Conservation (phyloP, 768 basidiomycete species). For the Hypholoma fasciculare region DNA sequence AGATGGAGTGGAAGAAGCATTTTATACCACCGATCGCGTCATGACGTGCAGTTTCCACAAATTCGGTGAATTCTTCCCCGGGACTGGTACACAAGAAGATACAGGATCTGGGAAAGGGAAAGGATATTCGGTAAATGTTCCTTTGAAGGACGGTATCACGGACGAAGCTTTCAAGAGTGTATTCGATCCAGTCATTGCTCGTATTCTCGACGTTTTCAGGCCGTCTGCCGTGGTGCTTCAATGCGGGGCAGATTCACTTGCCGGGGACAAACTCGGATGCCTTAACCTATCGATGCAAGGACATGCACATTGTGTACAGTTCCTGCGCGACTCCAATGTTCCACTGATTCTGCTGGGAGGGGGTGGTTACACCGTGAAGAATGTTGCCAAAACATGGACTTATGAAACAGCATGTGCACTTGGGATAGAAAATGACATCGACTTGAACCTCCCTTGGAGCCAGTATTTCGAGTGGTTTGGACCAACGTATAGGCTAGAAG, state of each 20-base stretch:
- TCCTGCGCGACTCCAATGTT: constrained; percentile 77
- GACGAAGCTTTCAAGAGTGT: constrained; percentile 85
- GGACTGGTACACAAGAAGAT: constrained; percentile 84
- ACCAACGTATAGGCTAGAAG: constrained; percentile 90
- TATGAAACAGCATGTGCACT: constrained; percentile 96
- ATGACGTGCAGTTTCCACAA: constrained; percentile 98
- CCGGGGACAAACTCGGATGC: constrained; percentile 93
- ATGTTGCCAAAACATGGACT: constrained; percentile 93
- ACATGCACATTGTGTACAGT: constrained; percentile 90
- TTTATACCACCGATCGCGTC: constrained; percentile 96
- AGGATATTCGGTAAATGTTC: constrained; percentile 91
- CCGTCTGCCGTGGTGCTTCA: constrained; percentile 91
- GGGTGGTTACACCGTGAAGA: constrained; percentile 98
- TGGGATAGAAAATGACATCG: constrained; percentile 76
- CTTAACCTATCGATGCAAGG: constrained; percentile 96
- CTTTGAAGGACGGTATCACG: constrained; percentile 90
- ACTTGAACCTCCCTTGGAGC: constrained; percentile 80
- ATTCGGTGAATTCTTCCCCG: constrained; percentile 94
- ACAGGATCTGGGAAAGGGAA: constrained; percentile 80
- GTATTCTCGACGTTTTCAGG: constrained; percentile 84
- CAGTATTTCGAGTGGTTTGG: constrained; percentile 98
- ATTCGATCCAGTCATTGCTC: constrained; percentile 88
- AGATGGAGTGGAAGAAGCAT: constrained; percentile 98
- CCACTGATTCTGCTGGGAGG: constrained; percentile 93
- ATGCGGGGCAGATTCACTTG: constrained; percentile 94